Conservation (phyloP, 495 filamentous ascomycete genomes). For the Penicillium taxi region DNA sequence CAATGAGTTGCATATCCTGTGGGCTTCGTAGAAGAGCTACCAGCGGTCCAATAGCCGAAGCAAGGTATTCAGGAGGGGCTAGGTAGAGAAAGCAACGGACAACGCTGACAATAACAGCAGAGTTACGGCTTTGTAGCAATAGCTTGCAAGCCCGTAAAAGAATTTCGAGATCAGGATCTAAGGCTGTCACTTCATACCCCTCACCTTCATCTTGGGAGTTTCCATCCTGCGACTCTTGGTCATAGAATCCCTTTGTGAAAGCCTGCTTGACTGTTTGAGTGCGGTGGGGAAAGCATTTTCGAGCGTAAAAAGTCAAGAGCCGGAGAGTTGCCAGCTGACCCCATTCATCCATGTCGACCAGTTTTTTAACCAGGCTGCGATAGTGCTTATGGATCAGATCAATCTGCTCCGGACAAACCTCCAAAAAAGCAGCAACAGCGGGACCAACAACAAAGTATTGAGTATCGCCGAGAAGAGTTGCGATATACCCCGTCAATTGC, state of each 20-base stretch:
- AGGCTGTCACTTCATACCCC: conserved; percentile 48
- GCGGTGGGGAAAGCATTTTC: conserved; percentile 78
- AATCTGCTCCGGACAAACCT: conserved; percentile 77
- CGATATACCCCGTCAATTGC: conserved; percentile 72
- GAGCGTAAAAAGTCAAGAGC: conserved; percentile 73
- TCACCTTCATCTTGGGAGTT: conserved; percentile 37
- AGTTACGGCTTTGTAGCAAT: conserved; percentile 85
- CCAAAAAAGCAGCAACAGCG: conserved; percentile 80
- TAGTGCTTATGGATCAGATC: conserved; percentile 90
- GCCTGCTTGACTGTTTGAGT: conserved; percentile 47
- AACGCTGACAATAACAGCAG: conserved; percentile 83
- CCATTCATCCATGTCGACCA: conserved; percentile 99
- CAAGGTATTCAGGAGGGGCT: conserved; percentile 65
- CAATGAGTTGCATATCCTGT: conserved; percentile 79
- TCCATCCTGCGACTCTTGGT: conserved; percentile 42
- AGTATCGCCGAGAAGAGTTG: conserved; percentile 70
- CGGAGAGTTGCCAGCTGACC: conserved; percentile 75
- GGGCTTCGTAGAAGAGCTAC: conserved; percentile 76
- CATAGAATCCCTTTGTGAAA: conserved; percentile 68
- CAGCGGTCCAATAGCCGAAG: conserved; percentile 67
- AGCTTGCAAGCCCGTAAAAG: conserved; percentile 72
- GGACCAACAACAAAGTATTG: conserved; percentile 94
- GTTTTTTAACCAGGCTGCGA: conserved; percentile 69
- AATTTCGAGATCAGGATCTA: conserved; percentile 79
- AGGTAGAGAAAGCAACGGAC: conserved; percentile 77